Percentiles rank a stretch among this genome's conserved stretches.
Evolutionary conservation across 2,329 filamentous ascomycete genomes (phyloP).

Genomic region (Teratosphaeria gauchensis): DNA sequence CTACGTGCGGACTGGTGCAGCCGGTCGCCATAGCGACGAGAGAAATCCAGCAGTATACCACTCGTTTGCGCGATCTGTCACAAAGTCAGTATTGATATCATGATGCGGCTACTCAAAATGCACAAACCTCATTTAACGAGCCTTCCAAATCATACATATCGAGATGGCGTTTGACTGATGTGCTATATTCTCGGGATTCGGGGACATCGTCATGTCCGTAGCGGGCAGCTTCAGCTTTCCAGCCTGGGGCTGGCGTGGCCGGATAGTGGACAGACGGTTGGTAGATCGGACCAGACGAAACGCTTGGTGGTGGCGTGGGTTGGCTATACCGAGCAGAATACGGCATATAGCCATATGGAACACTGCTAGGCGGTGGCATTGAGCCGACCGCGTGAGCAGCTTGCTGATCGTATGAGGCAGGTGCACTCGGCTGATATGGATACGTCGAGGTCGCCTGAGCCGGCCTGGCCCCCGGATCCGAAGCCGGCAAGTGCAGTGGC

Average conservation of each 20-base stretch:
- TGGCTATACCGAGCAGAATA: constrained; percentile 34
- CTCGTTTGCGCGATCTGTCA: constrained; percentile 36
- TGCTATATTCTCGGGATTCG: constrained; percentile 28
- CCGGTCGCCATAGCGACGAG: constrained; percentile 39
- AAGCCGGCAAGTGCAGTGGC: constrained; percentile 23
- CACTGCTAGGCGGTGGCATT: constrained; percentile 27
- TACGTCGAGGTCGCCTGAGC: constrained; percentile 15
- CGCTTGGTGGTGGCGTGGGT: constrained; percentile 26
- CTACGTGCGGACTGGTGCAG: constrained; percentile 42
- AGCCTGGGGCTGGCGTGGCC: constrained; percentile 29
- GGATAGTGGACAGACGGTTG: constrained; percentile 34
- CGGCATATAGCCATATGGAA: constrained; percentile 31
- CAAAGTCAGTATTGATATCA: constrained; percentile 4
- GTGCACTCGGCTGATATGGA: constrained; percentile 12
- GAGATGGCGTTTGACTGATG: constrained; percentile 53
- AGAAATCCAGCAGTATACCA: constrained; percentile 38
- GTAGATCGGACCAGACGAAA: constrained; percentile 29
- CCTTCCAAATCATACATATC: constrained; percentile 52
- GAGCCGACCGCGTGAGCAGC: constrained; percentile 26
- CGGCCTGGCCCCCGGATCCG: constrained; percentile 13
- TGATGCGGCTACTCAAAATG: background rate
- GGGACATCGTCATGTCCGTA: constrained; percentile 1
- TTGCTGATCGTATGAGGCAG: constrained; percentile 29
- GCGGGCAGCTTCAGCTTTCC: constrained; percentile 19
- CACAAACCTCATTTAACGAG: constrained; percentile 40